These are phyloP conservation scores for Metarhizium sp. DNA, from an alignment of 2,329 filamentous ascomycete genomes.

Conservation along the genomic window DNA sequence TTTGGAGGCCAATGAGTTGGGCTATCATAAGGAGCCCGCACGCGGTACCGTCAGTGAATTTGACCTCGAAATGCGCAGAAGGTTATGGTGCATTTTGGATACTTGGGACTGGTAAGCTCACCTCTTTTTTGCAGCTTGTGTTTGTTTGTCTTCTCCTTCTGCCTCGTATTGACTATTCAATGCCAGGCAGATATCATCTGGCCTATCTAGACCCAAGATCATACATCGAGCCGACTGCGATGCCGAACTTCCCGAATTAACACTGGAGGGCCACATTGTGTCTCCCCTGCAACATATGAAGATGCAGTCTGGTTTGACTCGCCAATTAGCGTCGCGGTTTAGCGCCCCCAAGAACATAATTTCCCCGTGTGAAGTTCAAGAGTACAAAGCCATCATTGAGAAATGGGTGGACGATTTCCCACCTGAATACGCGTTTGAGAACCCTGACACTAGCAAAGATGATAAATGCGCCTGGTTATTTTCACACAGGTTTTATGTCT, in stretches of 20 bases:
- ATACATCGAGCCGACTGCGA: conserved; percentile 20
- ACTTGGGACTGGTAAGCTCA: conserved; percentile 23
- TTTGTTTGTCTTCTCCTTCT: neutral
- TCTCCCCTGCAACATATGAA: conserved; percentile 22
- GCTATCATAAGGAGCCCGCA: conserved; percentile 14
- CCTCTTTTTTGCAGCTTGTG: too few species aligned
- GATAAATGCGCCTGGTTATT: conserved; percentile 28
- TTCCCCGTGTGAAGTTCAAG: conserved; percentile 16
- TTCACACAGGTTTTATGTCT: conserved; percentile 36
- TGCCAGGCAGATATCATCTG: conserved; percentile 23
- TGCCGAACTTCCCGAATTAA: conserved; percentile 17
- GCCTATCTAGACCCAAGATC: conserved; percentile 20
- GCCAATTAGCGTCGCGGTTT: conserved; percentile 15
- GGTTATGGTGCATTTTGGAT: conserved; percentile 22
- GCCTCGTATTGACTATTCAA: neutral
- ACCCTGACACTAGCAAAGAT: conserved; percentile 32
- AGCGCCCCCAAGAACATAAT: conserved; percentile 17
- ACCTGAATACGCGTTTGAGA: conserved; percentile 25
- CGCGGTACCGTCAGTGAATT: conserved; percentile 15
- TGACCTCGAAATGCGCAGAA: conserved; percentile 21
- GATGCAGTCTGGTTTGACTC: conserved; percentile 18
- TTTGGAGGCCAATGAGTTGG: conserved; percentile 20
- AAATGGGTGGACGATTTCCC: conserved; percentile 33
- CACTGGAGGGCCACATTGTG: conserved; percentile 16
- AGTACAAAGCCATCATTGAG: conserved; percentile 22